Evolutionary conservation across 305 asterid species (phyloP), one percentile per base, ranked within the genome.

Genomic region (Fraxinus sp.): DNA sequence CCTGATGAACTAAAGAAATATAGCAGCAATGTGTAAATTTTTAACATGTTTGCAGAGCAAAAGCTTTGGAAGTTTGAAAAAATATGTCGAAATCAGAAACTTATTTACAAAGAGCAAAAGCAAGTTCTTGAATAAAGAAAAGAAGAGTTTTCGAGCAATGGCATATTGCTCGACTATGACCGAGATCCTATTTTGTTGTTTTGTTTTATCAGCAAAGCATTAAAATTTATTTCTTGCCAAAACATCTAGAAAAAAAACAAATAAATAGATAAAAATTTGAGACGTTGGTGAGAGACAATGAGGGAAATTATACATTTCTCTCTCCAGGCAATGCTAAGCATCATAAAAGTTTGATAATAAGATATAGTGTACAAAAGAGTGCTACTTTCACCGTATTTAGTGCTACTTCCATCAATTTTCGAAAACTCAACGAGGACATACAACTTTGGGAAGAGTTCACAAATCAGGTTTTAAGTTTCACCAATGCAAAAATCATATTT

Each of bases 11-110:
- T 88, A 4, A 82, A 84, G 7, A 92, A 89, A 66, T 91, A 90
- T 88, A 92, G 93, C 88, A 86, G 80, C 79, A 88, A 84, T 75
- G 97, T 89, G 73, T 91, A 83, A 89, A 22, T 70, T n/a, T 26
- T 70, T 32, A 5, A 71, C 22, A 1, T 71, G 41, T 32, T 14
- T 71, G 76, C 33, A 71, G 24, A 5, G 76, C 37, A 68, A 68
- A 68, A 30, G 74, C 74, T 68, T 68, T 5, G 36, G 20, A 4
- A 9, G 16, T 64, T 20, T 64, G 33, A 64, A 22, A 68, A 68
- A 22, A 22, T 20, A 62, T 62, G 32, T 2, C 71, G 8, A 66
- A 66, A 22, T 66, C 33, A 66, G 36, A 11, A 66, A 10, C 36
- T 66, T 66, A 26, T 26, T 66, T 66, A 26, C n/a, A 0, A 26